phyloP scores from a whole-genome alignment of 768 basidiomycete species.

The Boletus sensibilis region DNA sequence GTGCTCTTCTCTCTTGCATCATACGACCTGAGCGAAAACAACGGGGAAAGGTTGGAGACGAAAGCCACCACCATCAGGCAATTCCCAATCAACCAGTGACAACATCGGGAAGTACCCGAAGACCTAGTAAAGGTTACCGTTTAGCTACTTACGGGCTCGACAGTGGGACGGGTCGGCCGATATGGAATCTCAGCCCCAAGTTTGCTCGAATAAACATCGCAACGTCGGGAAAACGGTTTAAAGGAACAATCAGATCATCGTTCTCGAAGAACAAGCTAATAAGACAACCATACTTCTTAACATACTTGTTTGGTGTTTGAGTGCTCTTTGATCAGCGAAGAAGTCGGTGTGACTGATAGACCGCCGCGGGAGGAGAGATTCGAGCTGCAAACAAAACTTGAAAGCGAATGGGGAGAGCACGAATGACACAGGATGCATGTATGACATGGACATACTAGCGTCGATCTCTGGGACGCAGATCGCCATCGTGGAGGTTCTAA shows the following conservation, averaged over 20 bases:
- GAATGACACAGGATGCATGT: background rate
- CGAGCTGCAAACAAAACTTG: background rate
- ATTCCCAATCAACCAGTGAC: constrained; percentile 7
- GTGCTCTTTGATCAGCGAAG: constrained; percentile 22
- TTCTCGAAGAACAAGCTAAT: constrained; percentile 11
- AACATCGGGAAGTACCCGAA: constrained; percentile 6
- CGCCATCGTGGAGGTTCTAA: background rate
- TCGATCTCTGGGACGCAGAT: constrained; percentile 18
- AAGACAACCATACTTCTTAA: constrained; percentile 24
- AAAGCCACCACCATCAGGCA: constrained; percentile 16
- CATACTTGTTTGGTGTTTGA: constrained; percentile 21
- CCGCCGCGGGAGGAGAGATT: background rate
- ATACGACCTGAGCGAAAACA: constrained; percentile 22
- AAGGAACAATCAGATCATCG: constrained; percentile 16
- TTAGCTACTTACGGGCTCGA: constrained; percentile 21
- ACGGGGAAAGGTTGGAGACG: constrained; percentile 20
- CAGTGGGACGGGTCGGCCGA: constrained; percentile 2
- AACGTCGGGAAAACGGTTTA: constrained; percentile 5
- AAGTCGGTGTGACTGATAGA: constrained; percentile 10
- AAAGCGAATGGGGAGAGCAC: background rate
- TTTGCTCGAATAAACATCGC: constrained; percentile 3
- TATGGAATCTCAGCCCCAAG: constrained; percentile 9
- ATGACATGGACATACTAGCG: constrained; percentile 1
- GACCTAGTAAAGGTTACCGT: constrained; percentile 14
- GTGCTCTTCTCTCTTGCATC: constrained; percentile 30